Evolutionary conservation across 176 grass and related monocot genomes (phyloP), one percentile per base, ranked within the genome.

Genomic region (Triticum urartu): DNA sequence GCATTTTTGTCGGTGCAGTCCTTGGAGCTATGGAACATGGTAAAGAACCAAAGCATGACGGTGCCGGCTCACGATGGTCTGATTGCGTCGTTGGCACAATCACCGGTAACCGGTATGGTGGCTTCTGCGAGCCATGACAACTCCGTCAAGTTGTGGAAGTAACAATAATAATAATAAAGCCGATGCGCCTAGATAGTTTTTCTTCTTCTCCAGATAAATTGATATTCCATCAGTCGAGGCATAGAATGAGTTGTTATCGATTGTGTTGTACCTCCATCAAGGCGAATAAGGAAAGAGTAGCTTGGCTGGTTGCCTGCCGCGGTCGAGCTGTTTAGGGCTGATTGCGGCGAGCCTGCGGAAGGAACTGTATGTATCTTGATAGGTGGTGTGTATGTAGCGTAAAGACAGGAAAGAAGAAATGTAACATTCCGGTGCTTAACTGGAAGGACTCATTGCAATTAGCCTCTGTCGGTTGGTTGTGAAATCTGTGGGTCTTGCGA

Each of bases 61-160:
- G 83, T 99, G 34, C 94, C 90, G 52, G 97, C 94, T 6, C 97
- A 99, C 20, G 97, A 99, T 58, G 88, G 90, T 84, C 78, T 93
- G 22, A 97, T 99, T 22, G 97, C 92, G 0, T 80, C 92, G 13
- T 39, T 99, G 76, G 92, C 97, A 4, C 92, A 99, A 50, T 99
- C 94, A 30, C 89, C 87, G 9, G 85, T 77, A 32, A 93, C 88
- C 18, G 94, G 97, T 35, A 99, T 93, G 94, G 89, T 99, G 25
- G 97, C 97, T 67, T 99, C 97, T 52, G 94, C 94, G 9, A 99
- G 94, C 87, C 97, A 99, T 11, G 97, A 99, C 79, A 86, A 93
- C 39, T 94, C 94, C 32, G 97, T 99, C 7, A 99, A 99, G 82
- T 73, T 99, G 83, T 99, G 97, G 97, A 99, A 99, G 87, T 99